Evolutionary conservation across 257 asterid genomes (phyloP).

Genomic region (Nicotiana paniculata): DNA sequence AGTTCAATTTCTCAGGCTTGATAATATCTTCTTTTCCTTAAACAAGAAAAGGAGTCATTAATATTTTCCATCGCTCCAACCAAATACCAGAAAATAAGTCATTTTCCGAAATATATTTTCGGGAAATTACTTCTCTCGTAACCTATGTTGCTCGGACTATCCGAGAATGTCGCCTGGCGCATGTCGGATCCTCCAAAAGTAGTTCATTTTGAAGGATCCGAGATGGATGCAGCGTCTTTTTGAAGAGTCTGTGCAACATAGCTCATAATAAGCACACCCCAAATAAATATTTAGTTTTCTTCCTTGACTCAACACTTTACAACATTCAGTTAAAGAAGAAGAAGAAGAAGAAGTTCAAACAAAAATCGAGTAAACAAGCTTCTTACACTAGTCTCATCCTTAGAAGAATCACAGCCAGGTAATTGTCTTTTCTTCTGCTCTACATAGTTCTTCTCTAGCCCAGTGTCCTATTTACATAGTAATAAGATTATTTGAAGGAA

Average conservation of each 20-base stretch:
- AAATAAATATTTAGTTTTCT: not conserved
- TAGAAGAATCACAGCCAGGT: constrained; percentile 32
- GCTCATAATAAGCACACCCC: not conserved
- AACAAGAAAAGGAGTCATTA: too few relatives aligned
- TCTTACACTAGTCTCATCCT: constrained; percentile 33
- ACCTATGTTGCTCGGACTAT: not conserved
- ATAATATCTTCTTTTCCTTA: too few relatives aligned
- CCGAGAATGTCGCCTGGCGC: too few relatives aligned
- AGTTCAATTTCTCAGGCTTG: not conserved
- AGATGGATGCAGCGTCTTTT: too few relatives aligned
- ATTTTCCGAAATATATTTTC: not conserved
- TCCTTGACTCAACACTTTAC: not conserved
- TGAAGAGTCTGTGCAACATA: too few relatives aligned
- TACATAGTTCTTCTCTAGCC: constrained; percentile 18
- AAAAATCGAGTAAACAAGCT: not conserved
- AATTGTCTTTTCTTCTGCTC: constrained; percentile 51
- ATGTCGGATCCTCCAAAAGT: too few relatives aligned
- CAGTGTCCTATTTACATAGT: constrained; percentile 21
- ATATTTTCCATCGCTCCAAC: too few relatives aligned
- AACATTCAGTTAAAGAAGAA: not conserved
- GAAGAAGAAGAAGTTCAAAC: too few relatives aligned
- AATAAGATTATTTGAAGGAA: not conserved
- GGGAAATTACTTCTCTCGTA: too few relatives aligned
- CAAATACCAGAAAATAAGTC: too few relatives aligned
- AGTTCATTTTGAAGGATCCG: too few relatives aligned